Base-by-base conservation (phyloP, 305 asterid genomes). In the Fraxinus sp. region DNA sequence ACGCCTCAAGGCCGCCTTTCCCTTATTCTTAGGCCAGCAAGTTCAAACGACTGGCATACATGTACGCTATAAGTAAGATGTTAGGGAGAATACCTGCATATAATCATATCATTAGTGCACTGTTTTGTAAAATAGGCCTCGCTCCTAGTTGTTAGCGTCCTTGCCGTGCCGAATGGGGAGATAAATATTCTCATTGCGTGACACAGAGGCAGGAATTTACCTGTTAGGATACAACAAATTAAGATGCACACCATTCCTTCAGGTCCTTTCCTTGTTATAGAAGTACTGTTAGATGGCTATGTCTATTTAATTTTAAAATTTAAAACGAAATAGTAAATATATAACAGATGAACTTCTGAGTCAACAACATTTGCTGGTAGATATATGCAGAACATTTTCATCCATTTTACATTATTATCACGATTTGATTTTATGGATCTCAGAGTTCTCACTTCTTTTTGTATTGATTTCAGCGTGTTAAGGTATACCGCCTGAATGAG, bases 401-500 rank as follows among this genome's bases (percentile, higher is more conserved):
- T 55, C 30, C 81, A n/a, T 36, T 73, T 35, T 68, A 37, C 57
- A 32, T 80, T 52, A 41, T 64, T 77, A 32, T 52, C 30, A 37
- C 14, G 7, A 30, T 72, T 62, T n/a, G 33, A 57, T 59, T 39
- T 6, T 5, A 13, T 30, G 68, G 11, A n/a, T 73, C 28, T 68
- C 81, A 39, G 28, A 43, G 18, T 71, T 82, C 74, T 85, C 20
- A 81, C 78, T 7, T 35, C 64, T 78, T 35, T 70, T 68, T 0
- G 79, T 75, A 71, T 64, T 74, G 10, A 26, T 86, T 87, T 80
- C 94, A 96, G 99, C 98, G 97, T 77, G 99, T 96, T 66, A 96
- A 94, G 91, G 97, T 96, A 68, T 96, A 96, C 85, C 98, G 97
- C 46, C 89, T 93, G 88, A 94, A 88, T 89, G 99, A 88, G 68